These are phyloP conservation scores for Dendrobium huoshanense DNA, from an alignment of 106 monocot species.

Conservation along the genomic window DNA sequence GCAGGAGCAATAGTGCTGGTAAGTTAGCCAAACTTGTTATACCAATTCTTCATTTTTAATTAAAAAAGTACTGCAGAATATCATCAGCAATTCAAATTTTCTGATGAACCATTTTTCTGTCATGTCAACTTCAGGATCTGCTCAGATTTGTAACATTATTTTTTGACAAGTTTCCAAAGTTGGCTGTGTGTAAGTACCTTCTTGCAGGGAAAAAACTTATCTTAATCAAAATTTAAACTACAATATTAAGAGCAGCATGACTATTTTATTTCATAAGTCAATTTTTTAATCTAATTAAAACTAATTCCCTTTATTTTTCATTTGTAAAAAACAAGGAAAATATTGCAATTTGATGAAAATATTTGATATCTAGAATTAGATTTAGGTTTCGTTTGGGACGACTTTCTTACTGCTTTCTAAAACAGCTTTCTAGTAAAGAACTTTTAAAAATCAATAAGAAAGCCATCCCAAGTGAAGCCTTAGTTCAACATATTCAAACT, in stretches of 20 bases:
- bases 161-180: conserved; percentile 50
- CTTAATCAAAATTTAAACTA: background rate
- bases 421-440: too few relatives aligned
- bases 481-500: too few relatives aligned
- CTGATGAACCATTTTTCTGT: background rate
- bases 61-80: background rate
- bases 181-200: conserved; percentile 40
- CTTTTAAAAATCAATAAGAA: too few relatives aligned
- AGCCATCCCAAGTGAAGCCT: too few relatives aligned
- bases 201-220: background rate
- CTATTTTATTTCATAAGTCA: too few relatives aligned
- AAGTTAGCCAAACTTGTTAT: conserved; percentile 9
- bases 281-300: too few relatives aligned
- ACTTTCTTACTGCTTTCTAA: too few relatives aligned
- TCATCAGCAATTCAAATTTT: background rate
- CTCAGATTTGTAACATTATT: conserved; percentile 31
- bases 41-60: background rate
- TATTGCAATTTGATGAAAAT: too few relatives aligned
- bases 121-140: conserved; percentile 40
- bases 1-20: conserved; percentile 43
- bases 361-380: too few relatives aligned
- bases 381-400: too few relatives aligned
- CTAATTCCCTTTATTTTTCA: background rate
- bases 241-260: background rate
- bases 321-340: too few relatives aligned